Conservation (phyloP, 192 early-diverging fungal genomes). For the Rhizophlyctis rosea region DNA sequence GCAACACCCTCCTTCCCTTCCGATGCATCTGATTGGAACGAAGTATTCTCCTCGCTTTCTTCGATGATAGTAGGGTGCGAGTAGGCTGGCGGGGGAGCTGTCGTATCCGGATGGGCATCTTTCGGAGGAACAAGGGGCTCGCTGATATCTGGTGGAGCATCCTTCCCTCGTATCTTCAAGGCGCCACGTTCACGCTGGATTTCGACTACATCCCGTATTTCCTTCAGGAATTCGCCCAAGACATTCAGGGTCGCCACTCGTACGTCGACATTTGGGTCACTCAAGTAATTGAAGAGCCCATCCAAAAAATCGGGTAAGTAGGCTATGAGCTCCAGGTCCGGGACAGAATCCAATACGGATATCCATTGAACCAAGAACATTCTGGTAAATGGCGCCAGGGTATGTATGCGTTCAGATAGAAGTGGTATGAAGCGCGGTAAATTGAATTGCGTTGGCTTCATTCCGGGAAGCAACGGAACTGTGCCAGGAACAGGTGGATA, state of each 20-base stretch:
- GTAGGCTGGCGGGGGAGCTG: too few relatives aligned
- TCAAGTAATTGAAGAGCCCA: slow-evolving; percentile 84
- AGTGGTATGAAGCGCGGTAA: slow-evolving; percentile 92
- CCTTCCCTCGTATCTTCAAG: slow-evolving; percentile 33
- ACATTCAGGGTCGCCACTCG: slow-evolving; percentile 75
- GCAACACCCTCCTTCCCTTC: neutral
- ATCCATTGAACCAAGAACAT: slow-evolving; percentile 96
- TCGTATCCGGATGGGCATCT: too few relatives aligned
- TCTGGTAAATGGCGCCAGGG: slow-evolving; percentile 83
- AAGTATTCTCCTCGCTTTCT: neutral
- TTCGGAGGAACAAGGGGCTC: neutral
- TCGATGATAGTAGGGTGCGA: too few relatives aligned
- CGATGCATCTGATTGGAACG: neutral
- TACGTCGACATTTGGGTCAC: slow-evolving; percentile 88
- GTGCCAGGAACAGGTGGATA: slow-evolving; percentile 38
- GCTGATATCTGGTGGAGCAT: neutral
- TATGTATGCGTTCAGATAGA: slow-evolving; percentile 86
- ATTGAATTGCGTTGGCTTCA: slow-evolving; percentile 66
- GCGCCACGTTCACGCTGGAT: slow-evolving; percentile 54
- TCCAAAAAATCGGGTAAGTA: slow-evolving; percentile 94
- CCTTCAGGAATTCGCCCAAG: slow-evolving; percentile 85
- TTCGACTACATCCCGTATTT: slow-evolving; percentile 73
- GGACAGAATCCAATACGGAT: slow-evolving; percentile 83
- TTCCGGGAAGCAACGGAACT: slow-evolving; percentile 25
- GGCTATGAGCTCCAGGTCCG: slow-evolving; percentile 87